These are phyloP conservation scores for Dothideomycetidae sp. DNA, from an alignment of 2,329 filamentous ascomycete species.

Conservation along the genomic window DNA sequence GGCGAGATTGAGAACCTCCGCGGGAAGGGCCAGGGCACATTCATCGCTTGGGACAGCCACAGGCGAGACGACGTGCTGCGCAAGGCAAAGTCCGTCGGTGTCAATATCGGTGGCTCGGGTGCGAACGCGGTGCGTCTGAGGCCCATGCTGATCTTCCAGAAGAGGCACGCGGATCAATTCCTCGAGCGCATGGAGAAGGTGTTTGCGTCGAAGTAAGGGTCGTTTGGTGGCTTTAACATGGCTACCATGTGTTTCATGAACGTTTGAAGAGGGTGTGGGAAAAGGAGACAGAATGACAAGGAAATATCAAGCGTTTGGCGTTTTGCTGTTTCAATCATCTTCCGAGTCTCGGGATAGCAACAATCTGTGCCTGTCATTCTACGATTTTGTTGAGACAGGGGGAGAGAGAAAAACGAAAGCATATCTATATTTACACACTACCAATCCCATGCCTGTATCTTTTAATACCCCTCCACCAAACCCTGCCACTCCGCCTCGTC, in stretches of 20 bases:
- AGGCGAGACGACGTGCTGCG: constrained; percentile 61
- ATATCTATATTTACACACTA: no score
- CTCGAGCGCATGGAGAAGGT: constrained; percentile 28
- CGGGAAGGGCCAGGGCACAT: constrained; percentile 74
- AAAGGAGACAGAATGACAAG: no score
- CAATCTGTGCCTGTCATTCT: no score
- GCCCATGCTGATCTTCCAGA: constrained; percentile 81
- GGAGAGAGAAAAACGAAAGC: no score
- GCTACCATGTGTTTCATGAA: no score
- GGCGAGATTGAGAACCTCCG: constrained; percentile 64
- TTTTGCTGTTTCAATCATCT: no score
- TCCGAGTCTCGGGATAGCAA: no score
- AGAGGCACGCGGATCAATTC: constrained; percentile 72
- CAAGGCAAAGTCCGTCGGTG: constrained; percentile 59
- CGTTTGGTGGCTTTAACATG: no score
- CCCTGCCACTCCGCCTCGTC: constrained; percentile 9
- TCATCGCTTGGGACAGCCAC: constrained; percentile 76
- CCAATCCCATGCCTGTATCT: not conserved
- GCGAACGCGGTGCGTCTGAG: constrained; percentile 57
- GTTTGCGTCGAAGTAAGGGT: constrained; percentile 8
- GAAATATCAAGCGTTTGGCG: no score
- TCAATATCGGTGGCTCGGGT: constrained; percentile 75
- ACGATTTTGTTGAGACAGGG: no score
- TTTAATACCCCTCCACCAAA: constrained; percentile 5
- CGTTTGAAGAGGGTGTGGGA: no score